These are phyloP conservation scores for Poa pratensis DNA, from an alignment of 176 grass and related monocot genomes.

Conservation along the genomic window DNA sequence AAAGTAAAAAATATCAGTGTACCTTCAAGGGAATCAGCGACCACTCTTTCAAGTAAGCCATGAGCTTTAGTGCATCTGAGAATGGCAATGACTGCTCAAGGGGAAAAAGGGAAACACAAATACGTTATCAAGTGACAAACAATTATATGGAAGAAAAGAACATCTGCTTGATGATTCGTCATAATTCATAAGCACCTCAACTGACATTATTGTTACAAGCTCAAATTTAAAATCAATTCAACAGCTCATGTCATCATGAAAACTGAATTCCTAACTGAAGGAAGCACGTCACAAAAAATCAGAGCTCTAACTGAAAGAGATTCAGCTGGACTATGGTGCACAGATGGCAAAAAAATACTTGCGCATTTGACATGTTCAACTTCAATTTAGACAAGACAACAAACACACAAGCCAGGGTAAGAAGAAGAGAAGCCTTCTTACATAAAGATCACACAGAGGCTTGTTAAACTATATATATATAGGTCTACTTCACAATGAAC, in stretches of 20 bases:
- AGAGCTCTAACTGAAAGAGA: neutral
- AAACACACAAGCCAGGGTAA: neutral
- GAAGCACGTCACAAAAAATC: neutral
- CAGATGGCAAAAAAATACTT: conserved; percentile 32
- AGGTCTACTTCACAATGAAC: conserved; percentile 21
- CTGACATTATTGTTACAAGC: neutral
- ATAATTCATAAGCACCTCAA: neutral
- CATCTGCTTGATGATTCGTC: neutral
- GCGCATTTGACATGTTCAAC: conserved; percentile 41
- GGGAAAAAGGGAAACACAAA: conserved; percentile 8
- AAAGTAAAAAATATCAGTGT: neutral
- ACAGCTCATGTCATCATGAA: neutral
- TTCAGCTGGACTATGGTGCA: neutral
- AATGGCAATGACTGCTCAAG: conserved; percentile 81
- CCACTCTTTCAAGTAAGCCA: conserved; percentile 96
- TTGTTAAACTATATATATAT: neutral
- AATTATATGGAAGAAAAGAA: neutral
- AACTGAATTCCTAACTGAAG: neutral
- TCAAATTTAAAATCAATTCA: neutral
- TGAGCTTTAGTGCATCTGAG: conserved; percentile 91
- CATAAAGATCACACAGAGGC: neutral
- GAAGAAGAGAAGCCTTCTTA: neutral
- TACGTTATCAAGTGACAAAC: conserved; percentile 28
- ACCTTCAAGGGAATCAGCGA: conserved; percentile 77
- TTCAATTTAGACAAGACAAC: too few relatives aligned